Conservation (phyloP, 2,329 filamentous ascomycete genomes). For the Thelonectria blattea region DNA sequence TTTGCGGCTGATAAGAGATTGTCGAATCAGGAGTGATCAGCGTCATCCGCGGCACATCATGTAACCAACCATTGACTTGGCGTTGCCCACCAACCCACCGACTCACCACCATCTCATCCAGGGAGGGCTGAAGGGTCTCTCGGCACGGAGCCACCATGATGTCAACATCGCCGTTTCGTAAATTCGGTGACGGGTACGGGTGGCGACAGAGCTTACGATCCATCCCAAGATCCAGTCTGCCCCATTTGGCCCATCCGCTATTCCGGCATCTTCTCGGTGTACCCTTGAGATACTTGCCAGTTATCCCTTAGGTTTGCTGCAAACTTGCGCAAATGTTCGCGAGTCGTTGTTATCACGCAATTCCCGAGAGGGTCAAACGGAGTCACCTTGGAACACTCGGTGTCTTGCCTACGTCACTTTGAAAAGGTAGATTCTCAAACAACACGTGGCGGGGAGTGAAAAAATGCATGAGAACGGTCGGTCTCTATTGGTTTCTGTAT, state of each 20-base stretch:
- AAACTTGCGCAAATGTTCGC: background rate
- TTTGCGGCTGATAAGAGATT: background rate
- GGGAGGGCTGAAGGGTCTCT: background rate
- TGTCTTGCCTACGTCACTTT: background rate
- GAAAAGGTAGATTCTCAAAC: background rate
- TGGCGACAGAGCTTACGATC: background rate
- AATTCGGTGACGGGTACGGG: constrained; percentile 11
- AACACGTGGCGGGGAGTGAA: background rate
- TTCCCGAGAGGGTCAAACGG: constrained; percentile 1
- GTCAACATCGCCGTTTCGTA: constrained; percentile 20
- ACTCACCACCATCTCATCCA: constrained; percentile 26
- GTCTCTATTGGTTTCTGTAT: background rate
- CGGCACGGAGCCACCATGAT: constrained; percentile 30
- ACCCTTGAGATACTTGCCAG: constrained; percentile 19
- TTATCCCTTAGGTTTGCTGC: constrained; percentile 18
- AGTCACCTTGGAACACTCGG: background rate
- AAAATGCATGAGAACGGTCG: background rate
- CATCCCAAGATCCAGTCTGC: constrained; percentile 3
- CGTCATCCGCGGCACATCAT: constrained; percentile 23
- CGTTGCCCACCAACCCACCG: background rate
- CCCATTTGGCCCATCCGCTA: constrained; percentile 23
- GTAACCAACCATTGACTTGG: constrained; percentile 21
- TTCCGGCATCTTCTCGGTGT: constrained; percentile 33
- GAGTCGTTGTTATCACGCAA: constrained; percentile 23
- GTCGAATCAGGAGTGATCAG: constrained; percentile 9